These are phyloP conservation scores for Pelagophyceae sp. DNA, from an alignment of 352 stramenopile genomes.

Conservation along the genomic window DNA sequence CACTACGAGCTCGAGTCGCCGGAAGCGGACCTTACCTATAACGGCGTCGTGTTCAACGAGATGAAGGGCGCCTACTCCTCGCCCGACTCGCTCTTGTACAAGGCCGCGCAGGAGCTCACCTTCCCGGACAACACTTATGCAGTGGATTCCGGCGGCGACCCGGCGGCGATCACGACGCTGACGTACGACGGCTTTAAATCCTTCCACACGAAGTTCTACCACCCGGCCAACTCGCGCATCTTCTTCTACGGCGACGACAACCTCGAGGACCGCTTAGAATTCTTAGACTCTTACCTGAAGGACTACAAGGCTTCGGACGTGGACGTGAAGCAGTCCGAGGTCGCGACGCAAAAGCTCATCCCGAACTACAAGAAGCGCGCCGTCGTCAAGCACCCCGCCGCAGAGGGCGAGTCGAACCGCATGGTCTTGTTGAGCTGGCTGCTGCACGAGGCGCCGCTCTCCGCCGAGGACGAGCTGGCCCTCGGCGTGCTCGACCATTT, in stretches of 20 bases:
- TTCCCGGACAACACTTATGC: constrained; percentile 76
- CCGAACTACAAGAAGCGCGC: constrained; percentile 42
- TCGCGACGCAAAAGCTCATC: constrained; percentile 33
- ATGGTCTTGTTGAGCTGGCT: constrained; percentile 69
- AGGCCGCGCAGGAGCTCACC: constrained; percentile 72
- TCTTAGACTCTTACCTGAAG: constrained; percentile 60
- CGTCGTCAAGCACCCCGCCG: constrained; percentile 41
- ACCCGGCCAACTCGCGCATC: constrained; percentile 59
- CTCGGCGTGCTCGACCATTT: constrained; percentile 64
- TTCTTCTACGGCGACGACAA: constrained; percentile 67
- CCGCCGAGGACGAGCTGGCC: constrained; percentile 51
- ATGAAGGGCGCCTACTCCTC: constrained; percentile 97
- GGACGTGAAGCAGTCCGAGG: constrained; percentile 26
- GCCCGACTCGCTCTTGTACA: constrained; percentile 79
- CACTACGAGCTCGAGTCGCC: constrained; percentile 69
- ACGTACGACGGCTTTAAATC: constrained; percentile 65
- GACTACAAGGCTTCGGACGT: constrained; percentile 54
- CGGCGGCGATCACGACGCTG: constrained; percentile 61
- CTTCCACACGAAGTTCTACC: constrained; percentile 67
- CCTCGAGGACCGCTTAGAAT: constrained; percentile 46
- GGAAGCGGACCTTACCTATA: constrained; percentile 56
- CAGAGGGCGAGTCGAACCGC: constrained; percentile 47
- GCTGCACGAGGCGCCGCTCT: constrained; percentile 57
- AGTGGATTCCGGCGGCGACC: constrained; percentile 67
- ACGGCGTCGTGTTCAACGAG: constrained; percentile 98